A percentile compares a stretch with the other conserved stretches of the same genome.
phyloP scores from a whole-genome alignment of 805 yeast species.

The Scheffersomyces coipomensis region DNA sequence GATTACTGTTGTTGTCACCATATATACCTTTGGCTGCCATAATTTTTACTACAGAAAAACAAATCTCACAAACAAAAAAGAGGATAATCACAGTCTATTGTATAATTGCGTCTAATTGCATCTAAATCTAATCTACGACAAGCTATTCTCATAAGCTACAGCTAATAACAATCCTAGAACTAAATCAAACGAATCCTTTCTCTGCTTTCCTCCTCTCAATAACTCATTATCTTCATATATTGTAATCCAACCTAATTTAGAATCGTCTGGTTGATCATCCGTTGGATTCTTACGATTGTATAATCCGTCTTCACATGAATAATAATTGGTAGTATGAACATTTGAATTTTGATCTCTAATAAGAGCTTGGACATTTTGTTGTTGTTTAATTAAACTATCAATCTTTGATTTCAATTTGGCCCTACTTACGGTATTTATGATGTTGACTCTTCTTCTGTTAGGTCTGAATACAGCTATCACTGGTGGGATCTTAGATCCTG shows the following conservation, averaged over 20 bases:
- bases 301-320: conserved; percentile 57
- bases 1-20: no score
- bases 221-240: conserved; percentile 45
- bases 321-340: conserved; percentile 30
- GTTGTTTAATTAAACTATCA: conserved; percentile 5
- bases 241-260: conserved; percentile 65
- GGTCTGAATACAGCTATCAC: conserved; percentile 43
- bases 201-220: conserved; percentile 16
- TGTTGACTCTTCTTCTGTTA: conserved; percentile 32
- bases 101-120: no score
- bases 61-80: no score
- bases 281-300: conserved; percentile 41
- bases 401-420: conserved; percentile 3
- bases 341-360: conserved; percentile 20
- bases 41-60: no score
- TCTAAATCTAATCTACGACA: not conserved
- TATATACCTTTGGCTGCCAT: no score
- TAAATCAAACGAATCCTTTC: conserved; percentile 51
- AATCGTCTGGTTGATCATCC: conserved; percentile 62
- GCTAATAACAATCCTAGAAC: conserved; percentile 55
- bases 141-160: conserved; percentile 31
- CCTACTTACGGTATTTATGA: conserved; percentile 33
- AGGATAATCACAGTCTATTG: no score
- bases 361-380: conserved; percentile 5
- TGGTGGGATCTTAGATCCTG: conserved; percentile 22